Evolutionary conservation across 176 grass and related monocot species (phyloP), one percentile per base, ranked within the genome.

Genomic region (Rhynchospora tenuis): DNA sequence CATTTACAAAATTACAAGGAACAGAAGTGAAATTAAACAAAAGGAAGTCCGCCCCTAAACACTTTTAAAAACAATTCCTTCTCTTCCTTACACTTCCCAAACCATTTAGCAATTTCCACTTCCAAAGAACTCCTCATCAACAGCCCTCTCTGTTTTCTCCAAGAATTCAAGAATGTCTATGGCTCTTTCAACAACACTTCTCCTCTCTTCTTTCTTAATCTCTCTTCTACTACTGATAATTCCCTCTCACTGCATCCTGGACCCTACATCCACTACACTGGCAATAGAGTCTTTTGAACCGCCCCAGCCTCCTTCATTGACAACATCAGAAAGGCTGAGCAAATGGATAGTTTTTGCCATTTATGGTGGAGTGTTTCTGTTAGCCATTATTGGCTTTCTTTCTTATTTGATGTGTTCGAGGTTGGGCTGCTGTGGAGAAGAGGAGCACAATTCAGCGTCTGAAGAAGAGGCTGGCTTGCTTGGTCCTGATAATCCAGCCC

Each of bases 321-420:
- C 82, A 0, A 14, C 56, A 1, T 8, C 78, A 3, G 31, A 83
- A 0, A 79, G 9, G 7, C 61, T 82, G 4, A 80, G 71, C 23
- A 93, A 81, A 1, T 24, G 92, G 92, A 60, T 92, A 17, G 85
- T 86, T 45, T 94, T 91, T 81, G 45, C 43, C 1, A 90, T 90
- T 6, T 86, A 3, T 33, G 31, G 58, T 19, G 7, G 29, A 16
- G 84, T 45, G 3, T 85, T 1, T 94, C 91, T 81, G 52, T 1
- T 33, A 33, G 31, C 31, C 31, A 33, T 33, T 3, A 33, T 33
- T 33, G 16, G 16, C 2, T 6, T 13, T 2, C 28, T 33, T 15
- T 11, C 27, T 15, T 33, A 23, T 6, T 17, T 6, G 17, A n/a
- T n/a, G 8, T 33, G 6, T 16, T 12, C 26, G 31, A 33, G 31